A percentile compares a stretch with the other conserved stretches of the same genome.
Conservation (phyloP, 495 filamentous ascomycete species). For the Letharia columbiana region DNA sequence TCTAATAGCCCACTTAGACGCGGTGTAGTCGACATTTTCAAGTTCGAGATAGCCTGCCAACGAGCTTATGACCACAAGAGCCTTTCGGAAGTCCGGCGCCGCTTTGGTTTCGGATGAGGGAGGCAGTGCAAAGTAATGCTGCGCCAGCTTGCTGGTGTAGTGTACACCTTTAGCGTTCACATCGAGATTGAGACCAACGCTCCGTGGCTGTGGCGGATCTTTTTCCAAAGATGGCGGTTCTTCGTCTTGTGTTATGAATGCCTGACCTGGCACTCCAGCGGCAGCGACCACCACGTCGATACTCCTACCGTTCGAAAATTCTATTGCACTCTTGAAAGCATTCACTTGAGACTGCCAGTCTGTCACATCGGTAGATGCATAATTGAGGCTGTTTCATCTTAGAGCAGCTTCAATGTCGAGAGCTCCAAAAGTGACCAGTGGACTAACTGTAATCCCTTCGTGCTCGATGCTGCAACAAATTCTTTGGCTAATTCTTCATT, state of each 20-base stretch:
- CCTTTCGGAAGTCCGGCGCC: conserved; percentile 6
- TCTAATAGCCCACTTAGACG: conserved; percentile 30
- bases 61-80: conserved; percentile 28
- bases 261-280: conserved; percentile 8
- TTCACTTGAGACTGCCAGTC: conserved; percentile 17
- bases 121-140: conserved; percentile 17
- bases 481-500: conserved; percentile 21
- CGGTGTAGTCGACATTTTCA: conserved; percentile 24
- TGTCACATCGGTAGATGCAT: conserved; percentile 12
- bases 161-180: conserved; percentile 15
- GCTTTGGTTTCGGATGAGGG: neutral
- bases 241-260: neutral
- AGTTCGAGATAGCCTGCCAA: conserved; percentile 29
- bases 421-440: neutral
- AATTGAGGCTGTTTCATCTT: neutral
- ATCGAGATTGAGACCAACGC: conserved; percentile 1
- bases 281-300: conserved; percentile 15
- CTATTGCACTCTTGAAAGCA: conserved; percentile 19
- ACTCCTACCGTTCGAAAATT: neutral
- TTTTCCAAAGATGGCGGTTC: conserved; percentile 10
- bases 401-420: neutral
- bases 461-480: conserved; percentile 2
- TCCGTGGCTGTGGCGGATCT: conserved; percentile 2
- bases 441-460: neutral
- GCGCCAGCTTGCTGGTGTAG: conserved; percentile 16